Evolutionary conservation across 495 filamentous ascomycete genomes (phyloP), one percentile per base, ranked within the genome.

Genomic region (Aspergillus heteromorphus): DNA sequence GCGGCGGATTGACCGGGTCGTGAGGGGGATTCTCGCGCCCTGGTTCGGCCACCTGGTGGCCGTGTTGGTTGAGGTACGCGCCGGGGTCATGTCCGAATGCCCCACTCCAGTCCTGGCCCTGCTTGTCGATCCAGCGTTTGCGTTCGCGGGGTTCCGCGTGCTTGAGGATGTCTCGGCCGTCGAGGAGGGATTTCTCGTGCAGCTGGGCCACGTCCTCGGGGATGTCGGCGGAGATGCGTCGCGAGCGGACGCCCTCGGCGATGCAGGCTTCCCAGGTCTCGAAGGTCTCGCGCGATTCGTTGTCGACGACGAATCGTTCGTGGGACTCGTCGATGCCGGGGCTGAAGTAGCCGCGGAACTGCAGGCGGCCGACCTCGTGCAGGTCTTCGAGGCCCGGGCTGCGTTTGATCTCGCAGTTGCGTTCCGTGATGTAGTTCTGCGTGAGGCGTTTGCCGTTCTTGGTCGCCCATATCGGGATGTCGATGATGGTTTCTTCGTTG

Each of bases 211-310:
- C 75, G 6, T 77, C 63, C 0, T 81, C 75, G 0, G 89, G 88
- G 1, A 95, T 69, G 55, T 89, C 85, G 27, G 80, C 79, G 1
- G 72, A 64, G 4, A 97, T 89, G 2, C 78, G 75, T 43, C 80
- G 79, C 0, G 73, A 70, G 7, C 92, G 82, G 0, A 95, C 87
- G 4, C 92, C 92, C 68, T 97, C 90, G 0, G 88, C 81, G 19
- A 83, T 77, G 62, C 92, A 96, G 0, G 90, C 90, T 69, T 96
- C 88, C 91, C 91, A 97, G 3, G 86, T 88, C 74, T 97, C 92
- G 60, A 87, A 95, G 0, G 92, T 96, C 73, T 97, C 92, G 40
- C 92, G 82, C 2, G 85, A 84, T 64, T 96, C 84, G 60, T 93
- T 96, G 68, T 96, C 90, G 23, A 85, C 80, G 27, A 96, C 83